Percentiles rank a stretch among this genome's conserved stretches.
Conservation (phyloP, 345 rosid genomes). For the Excoecaria agallocha region DNA sequence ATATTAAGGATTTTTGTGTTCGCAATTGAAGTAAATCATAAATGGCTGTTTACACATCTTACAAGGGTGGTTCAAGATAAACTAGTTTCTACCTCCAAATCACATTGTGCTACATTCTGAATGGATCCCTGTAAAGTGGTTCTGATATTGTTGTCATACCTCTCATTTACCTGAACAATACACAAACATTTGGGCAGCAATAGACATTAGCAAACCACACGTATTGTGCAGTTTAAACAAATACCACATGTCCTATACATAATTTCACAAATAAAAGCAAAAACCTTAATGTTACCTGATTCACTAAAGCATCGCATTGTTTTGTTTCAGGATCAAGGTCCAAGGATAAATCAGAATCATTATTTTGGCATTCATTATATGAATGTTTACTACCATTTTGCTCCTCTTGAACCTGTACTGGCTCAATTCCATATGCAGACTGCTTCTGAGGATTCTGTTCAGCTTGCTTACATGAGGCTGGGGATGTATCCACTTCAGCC, state of each 20-base stretch:
- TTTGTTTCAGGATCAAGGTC: slow-evolving; percentile 28
- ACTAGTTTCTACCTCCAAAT: slow-evolving; percentile 39
- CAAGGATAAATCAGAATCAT: slow-evolving; percentile 17
- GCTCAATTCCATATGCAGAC: slow-evolving; percentile 9
- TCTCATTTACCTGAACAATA: slow-evolving; percentile 25
- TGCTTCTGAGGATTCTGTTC: slow-evolving; percentile 25
- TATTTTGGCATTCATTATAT: slow-evolving; percentile 21
- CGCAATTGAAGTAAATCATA: neutral
- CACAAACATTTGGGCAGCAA: slow-evolving; percentile 16
- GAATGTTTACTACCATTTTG: slow-evolving; percentile 6
- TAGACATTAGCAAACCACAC: slow-evolving; percentile 13
- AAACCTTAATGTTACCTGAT: slow-evolving; percentile 32
- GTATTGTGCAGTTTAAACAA: slow-evolving; percentile 17
- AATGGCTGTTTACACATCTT: neutral
- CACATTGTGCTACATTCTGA: slow-evolving; percentile 19
- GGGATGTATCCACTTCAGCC: slow-evolving; percentile 14
- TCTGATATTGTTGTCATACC: slow-evolving; percentile 17
- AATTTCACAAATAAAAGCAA: neutral
- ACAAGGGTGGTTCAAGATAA: neutral
- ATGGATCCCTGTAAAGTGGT: slow-evolving; percentile 12
- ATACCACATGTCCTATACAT: neutral
- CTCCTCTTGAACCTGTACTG: slow-evolving; percentile 17
- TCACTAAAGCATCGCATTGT: slow-evolving; percentile 18
- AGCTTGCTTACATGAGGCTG: slow-evolving; percentile 10
- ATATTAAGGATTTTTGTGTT: neutral